These are phyloP conservation scores for Colletotrichum sp. DNA, from an alignment of 2,329 filamentous ascomycete genomes.

Conservation along the genomic window DNA sequence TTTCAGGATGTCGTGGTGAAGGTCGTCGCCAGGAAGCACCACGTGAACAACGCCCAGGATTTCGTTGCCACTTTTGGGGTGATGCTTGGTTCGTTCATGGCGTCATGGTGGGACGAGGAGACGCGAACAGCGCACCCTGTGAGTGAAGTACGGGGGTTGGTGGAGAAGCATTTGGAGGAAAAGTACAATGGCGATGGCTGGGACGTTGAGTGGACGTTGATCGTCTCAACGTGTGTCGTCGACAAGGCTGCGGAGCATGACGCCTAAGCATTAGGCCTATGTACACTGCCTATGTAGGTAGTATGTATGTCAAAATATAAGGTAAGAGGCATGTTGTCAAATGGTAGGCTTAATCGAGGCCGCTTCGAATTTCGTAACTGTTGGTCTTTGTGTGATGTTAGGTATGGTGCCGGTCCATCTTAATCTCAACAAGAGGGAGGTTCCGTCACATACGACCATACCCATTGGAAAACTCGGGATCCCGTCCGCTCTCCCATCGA, in stretches of 20 bases:
- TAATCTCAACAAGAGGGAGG: accelerated
- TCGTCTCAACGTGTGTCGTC: not conserved
- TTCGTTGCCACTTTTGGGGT: not conserved
- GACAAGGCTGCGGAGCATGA: not conserved
- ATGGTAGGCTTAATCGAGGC: too few relatives aligned
- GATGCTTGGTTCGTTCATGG: not conserved
- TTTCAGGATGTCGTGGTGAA: not conserved
- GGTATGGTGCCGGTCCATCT: too few relatives aligned
- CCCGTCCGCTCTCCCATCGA: too few relatives aligned
- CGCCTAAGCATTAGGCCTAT: not conserved
- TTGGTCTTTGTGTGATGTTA: too few relatives aligned
- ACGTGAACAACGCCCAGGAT: not conserved
- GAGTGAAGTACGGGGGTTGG: not conserved
- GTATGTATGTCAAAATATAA: too few relatives aligned
- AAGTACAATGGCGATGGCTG: not conserved
- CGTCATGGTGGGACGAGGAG: not conserved
- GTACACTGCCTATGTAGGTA: too few relatives aligned
- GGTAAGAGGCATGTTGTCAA: too few relatives aligned
- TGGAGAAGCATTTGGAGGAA: not conserved
- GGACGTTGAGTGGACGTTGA: not conserved
- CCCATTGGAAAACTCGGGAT: too few relatives aligned
- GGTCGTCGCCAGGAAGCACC: not conserved
- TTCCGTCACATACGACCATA: too few relatives aligned
- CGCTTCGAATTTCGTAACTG: too few relatives aligned
- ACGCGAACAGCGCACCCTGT: not conserved